phyloP scores from a whole-genome alignment of 805 yeast genomes.

The Wickerhamiella spandovensis region DNA sequence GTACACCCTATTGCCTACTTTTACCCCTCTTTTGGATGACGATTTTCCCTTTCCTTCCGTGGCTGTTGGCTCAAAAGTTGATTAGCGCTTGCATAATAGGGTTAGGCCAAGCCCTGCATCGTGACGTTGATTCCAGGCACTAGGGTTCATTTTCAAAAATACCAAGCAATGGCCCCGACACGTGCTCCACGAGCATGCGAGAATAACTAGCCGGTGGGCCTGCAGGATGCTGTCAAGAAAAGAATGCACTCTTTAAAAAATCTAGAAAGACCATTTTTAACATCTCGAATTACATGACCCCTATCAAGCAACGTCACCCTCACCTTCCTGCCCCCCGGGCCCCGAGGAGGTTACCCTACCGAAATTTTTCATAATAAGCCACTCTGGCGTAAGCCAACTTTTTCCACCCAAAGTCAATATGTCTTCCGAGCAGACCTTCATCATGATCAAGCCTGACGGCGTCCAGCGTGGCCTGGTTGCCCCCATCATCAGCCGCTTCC shows the following conservation, averaged over 20 bases:
- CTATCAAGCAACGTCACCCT: no score
- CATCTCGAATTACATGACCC: no score
- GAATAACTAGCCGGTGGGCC: no score
- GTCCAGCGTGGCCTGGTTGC: conserved; percentile 97
- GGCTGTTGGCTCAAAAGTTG: background rate
- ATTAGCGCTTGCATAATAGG: background rate
- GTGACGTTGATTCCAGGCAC: background rate
- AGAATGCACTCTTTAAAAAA: no score
- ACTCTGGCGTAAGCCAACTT: background rate
- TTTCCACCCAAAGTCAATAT: conserved; percentile 6
- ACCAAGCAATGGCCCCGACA: background rate
- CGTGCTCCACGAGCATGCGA: background rate
- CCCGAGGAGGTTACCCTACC: background rate
- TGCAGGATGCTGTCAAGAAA: background rate
- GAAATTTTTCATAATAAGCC: background rate
- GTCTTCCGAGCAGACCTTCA: conserved; percentile 22
- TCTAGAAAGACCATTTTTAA: no score
- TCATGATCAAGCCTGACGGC: conserved; percentile 74
- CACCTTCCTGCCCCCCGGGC: background rate
- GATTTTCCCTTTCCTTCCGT: background rate
- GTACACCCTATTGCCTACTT: background rate
- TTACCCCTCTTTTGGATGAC: background rate
- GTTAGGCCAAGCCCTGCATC: background rate
- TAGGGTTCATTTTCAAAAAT: background rate
- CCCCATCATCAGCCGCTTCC: conserved; percentile 84